phyloP scores from a whole-genome alignment of 306 rosid species.

The Quercus gilva region DNA sequence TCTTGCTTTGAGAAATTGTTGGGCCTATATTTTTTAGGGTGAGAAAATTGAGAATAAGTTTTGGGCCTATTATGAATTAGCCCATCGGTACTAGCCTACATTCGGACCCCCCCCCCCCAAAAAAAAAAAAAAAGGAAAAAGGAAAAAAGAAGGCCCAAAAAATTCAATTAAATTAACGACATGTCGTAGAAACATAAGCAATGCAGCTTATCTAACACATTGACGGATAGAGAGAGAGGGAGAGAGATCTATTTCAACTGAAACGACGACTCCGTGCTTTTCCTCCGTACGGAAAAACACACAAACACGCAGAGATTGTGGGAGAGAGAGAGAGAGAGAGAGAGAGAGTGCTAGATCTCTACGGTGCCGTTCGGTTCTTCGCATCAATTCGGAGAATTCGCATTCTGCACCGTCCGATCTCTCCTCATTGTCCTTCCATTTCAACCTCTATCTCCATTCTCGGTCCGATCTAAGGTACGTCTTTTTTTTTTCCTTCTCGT shows the following conservation, averaged over 20 bases:
- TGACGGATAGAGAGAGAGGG: no score
- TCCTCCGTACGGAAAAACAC: neutral
- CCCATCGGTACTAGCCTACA: no score
- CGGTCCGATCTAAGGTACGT: constrained; percentile 28
- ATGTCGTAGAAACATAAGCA: neutral
- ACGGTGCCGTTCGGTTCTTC: constrained; percentile 35
- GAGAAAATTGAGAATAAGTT: no score
- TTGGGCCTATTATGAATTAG: no score
- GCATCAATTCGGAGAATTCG: constrained; percentile 13
- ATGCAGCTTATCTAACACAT: neutral
- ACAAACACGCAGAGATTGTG: no score
- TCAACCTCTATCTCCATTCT: constrained; percentile 19
- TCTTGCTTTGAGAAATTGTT: no score
- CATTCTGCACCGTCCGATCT: constrained; percentile 46
- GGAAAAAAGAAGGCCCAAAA: no score
- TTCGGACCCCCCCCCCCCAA: no score
- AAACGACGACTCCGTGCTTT: neutral
- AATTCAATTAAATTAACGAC: neutral
- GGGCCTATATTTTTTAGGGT: no score
- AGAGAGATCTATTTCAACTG: no score
- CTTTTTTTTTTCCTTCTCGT: neutral
- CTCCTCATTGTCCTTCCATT: constrained; percentile 18
- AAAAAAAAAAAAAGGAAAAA: neutral
- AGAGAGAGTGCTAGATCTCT: constrained; percentile 11
- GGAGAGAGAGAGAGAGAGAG: neutral